These are phyloP conservation scores for Malus orientalis DNA, from an alignment of 306 rosid genomes.

Conservation along the genomic window DNA sequence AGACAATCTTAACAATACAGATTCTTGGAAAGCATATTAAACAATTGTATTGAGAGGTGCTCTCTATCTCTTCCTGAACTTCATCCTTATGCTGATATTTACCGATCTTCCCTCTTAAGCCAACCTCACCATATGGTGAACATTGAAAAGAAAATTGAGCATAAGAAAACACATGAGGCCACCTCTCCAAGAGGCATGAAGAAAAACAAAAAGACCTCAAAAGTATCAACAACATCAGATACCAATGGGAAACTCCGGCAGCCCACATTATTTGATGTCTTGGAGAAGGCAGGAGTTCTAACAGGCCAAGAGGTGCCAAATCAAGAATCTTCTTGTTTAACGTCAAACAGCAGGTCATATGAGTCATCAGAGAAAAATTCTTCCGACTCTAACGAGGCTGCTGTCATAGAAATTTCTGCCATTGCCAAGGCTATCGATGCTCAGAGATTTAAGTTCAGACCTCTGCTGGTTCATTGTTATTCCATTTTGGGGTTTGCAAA, in stretches of 20 bases:
- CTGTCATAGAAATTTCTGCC: slow-evolving; percentile 19
- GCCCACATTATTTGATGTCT: slow-evolving; percentile 22
- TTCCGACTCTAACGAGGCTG: slow-evolving; percentile 2
- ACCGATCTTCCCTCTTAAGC: slow-evolving; percentile 12
- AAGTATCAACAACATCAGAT: slow-evolving; percentile 7
- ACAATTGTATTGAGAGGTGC: slow-evolving; percentile 15
- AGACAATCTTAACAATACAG: slow-evolving; percentile 12
- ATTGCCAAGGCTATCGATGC: slow-evolving; percentile 22
- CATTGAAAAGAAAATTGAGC: slow-evolving; percentile 14
- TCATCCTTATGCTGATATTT: slow-evolving; percentile 15
- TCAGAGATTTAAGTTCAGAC: slow-evolving; percentile 33
- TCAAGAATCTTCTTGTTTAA: slow-evolving; percentile 12
- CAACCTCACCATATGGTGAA: slow-evolving; percentile 13
- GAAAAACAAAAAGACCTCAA: slow-evolving; percentile 19
- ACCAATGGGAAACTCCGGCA: slow-evolving; percentile 16
- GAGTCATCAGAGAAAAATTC: slow-evolving; percentile 15
- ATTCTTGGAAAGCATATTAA: slow-evolving; percentile 28
- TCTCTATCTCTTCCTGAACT: slow-evolving; percentile 32
- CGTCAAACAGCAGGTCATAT: slow-evolving; percentile 8
- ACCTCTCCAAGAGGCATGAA: slow-evolving; percentile 8
- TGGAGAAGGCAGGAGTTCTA: slow-evolving; percentile 25
- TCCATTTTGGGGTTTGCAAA: slow-evolving; percentile 19
- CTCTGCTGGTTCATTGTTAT: slow-evolving; percentile 27
- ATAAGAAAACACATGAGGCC: slow-evolving; percentile 6
- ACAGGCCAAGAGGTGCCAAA: slow-evolving; percentile 27